A percentile compares a stretch with the other conserved stretches of the same genome.
These are phyloP conservation scores for Lolium rigidum DNA, from an alignment of 176 grass and related monocot species.

Conservation along the genomic window DNA sequence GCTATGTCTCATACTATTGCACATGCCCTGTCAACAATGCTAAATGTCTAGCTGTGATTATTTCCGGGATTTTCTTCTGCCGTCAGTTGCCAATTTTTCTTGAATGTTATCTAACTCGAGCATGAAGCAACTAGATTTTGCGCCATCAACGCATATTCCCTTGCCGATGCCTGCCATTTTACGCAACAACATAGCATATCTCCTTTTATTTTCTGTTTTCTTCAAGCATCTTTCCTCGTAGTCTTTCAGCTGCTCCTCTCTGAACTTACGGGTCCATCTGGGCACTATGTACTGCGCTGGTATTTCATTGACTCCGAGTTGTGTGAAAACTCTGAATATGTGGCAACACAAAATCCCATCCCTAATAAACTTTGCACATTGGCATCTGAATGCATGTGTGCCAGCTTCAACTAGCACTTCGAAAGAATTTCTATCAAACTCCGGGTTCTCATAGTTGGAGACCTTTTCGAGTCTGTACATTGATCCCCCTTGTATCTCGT, in stretches of 20 bases:
- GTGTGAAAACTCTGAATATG: conserved; percentile 46
- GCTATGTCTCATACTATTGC: background rate
- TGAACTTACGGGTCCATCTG: conserved; percentile 44
- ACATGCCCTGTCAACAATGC: background rate
- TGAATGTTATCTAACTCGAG: conserved; percentile 30
- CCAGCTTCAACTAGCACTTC: conserved; percentile 31
- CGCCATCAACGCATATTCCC: background rate
- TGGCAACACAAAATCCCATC: conserved; percentile 48
- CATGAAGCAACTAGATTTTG: conserved; percentile 16
- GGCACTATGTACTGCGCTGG: conserved; percentile 38
- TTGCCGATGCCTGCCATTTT: conserved; percentile 7
- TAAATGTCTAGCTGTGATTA: background rate
- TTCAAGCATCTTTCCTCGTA: conserved; percentile 13
- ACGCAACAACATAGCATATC: conserved; percentile 29
- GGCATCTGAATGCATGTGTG: conserved; percentile 18
- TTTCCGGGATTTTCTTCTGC: background rate
- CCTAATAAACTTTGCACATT: conserved; percentile 42
- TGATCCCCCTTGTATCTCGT: conserved; percentile 8
- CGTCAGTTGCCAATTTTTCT: background rate
- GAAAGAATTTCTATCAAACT: conserved; percentile 20
- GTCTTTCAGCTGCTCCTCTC: conserved; percentile 20
- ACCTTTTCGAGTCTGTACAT: conserved; percentile 25
- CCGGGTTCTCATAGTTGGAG: conserved; percentile 1
- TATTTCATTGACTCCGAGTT: conserved; percentile 36
- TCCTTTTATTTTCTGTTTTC: conserved; percentile 11